phyloP scores from a whole-genome alignment of 192 early-diverging fungal genomes.

The Backusella parvicylindrica region DNA sequence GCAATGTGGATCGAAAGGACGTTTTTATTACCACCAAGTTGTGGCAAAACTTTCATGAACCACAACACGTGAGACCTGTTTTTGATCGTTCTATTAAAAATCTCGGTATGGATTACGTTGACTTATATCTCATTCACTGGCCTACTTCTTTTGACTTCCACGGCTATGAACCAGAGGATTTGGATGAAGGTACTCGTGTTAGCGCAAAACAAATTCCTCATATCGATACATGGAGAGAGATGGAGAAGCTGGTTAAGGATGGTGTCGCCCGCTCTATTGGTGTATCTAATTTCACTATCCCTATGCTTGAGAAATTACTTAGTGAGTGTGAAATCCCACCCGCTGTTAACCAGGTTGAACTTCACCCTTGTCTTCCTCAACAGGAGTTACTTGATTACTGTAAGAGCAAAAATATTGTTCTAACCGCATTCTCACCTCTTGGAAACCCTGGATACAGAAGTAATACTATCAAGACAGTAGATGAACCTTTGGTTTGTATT shows the following conservation, averaged over 20 bases:
- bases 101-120: slow-evolving; percentile 72
- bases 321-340: slow-evolving; percentile 60
- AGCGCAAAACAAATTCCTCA: slow-evolving; percentile 40
- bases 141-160: slow-evolving; percentile 56
- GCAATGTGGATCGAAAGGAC: slow-evolving; percentile 52
- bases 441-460: slow-evolving; percentile 37
- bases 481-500: slow-evolving; percentile 6
- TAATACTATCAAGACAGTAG: slow-evolving; percentile 1
- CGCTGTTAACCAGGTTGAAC: slow-evolving; percentile 60
- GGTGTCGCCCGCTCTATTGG: slow-evolving; percentile 71
- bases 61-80: slow-evolving; percentile 58
- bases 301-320: slow-evolving; percentile 58
- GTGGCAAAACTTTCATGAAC: slow-evolving; percentile 44
- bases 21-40: slow-evolving; percentile 66
- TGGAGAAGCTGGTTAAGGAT: slow-evolving; percentile 65
- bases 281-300: slow-evolving; percentile 69
- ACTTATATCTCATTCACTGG: slow-evolving; percentile 87
- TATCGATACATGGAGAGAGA: slow-evolving; percentile 64
- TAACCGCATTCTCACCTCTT: slow-evolving; percentile 76
- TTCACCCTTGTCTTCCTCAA: slow-evolving; percentile 55
- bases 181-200: slow-evolving; percentile 21
- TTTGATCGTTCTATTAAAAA: slow-evolving; percentile 68
- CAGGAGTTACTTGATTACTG: slow-evolving; percentile 61
- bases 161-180: slow-evolving; percentile 17
- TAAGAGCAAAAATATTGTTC: slow-evolving; percentile 51